These are phyloP conservation scores for Arthromyces matolae DNA, from an alignment of 768 basidiomycete genomes.

Conservation along the genomic window DNA sequence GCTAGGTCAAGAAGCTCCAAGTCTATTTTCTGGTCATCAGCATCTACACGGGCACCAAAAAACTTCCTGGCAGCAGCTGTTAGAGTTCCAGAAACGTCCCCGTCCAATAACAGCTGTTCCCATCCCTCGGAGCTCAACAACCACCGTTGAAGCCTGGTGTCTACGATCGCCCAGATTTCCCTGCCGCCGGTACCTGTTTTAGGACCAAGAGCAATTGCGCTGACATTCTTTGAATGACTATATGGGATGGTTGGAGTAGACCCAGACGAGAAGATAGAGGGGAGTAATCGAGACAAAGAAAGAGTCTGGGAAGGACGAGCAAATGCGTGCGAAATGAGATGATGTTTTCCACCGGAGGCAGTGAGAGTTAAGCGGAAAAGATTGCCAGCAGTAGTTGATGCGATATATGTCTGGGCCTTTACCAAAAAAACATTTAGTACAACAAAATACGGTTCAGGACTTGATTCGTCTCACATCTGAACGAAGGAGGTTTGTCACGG, in stretches of 20 bases:
- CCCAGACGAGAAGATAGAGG: slow-evolving; percentile 42
- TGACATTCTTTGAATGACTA: slow-evolving; percentile 58
- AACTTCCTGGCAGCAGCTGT: slow-evolving; percentile 43
- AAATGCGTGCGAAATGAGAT: slow-evolving; percentile 56
- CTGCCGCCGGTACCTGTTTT: slow-evolving; percentile 40
- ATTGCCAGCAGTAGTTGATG: slow-evolving; percentile 63
- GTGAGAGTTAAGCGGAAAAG: slow-evolving; percentile 63
- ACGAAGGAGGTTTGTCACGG: slow-evolving; percentile 63
- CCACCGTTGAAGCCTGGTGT: slow-evolving; percentile 70
- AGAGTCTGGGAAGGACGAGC: slow-evolving; percentile 48
- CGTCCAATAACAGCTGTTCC: slow-evolving; percentile 61
- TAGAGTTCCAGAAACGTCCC: slow-evolving; percentile 50
- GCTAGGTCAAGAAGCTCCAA: slow-evolving; percentile 72
- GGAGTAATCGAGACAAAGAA: slow-evolving; percentile 39
- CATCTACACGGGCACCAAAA: slow-evolving; percentile 32
- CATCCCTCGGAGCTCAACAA: slow-evolving; percentile 62
- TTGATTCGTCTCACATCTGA: slow-evolving; percentile 47
- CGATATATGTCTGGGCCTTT: slow-evolving; percentile 64
- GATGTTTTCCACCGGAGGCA: slow-evolving; percentile 66
- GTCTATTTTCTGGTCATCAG: slow-evolving; percentile 50
- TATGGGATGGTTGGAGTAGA: slow-evolving; percentile 32
- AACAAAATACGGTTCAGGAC: slow-evolving; percentile 22
- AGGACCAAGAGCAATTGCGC: slow-evolving; percentile 53
- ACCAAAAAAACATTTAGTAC: no score
- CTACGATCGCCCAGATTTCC: slow-evolving; percentile 67